These are phyloP conservation scores for Entonaema liquescens DNA, from an alignment of 495 filamentous ascomycete species.

Conservation along the genomic window DNA sequence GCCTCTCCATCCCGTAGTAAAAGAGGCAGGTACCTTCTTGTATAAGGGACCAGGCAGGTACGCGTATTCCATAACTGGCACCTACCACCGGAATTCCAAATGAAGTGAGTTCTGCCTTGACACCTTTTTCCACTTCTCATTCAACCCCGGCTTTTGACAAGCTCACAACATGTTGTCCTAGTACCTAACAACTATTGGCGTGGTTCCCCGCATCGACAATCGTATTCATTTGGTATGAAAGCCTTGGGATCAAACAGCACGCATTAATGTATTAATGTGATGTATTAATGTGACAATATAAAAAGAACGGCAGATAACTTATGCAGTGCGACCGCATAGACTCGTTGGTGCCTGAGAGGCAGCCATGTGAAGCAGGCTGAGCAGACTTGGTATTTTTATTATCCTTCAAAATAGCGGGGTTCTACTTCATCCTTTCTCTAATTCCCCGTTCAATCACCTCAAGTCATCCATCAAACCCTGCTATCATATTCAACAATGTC, in stretches of 20 bases:
- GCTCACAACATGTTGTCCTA: neutral
- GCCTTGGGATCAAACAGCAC: neutral
- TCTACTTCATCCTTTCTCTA: neutral
- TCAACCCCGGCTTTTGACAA: neutral
- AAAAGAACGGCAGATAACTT: neutral
- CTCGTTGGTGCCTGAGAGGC: neutral
- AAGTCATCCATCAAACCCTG: neutral
- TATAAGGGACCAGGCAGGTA: no score
- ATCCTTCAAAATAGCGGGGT: neutral
- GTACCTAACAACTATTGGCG: neutral
- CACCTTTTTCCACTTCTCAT: neutral
- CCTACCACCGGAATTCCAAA: no score
- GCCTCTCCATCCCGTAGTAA: neutral
- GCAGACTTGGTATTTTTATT: neutral
- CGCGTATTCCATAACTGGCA: no score
- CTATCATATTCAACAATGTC: conserved; percentile 1
- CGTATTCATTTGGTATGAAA: neutral
- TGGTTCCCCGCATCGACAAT: neutral
- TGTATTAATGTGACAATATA: neutral
- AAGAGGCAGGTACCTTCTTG: no score
- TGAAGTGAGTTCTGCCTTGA: neutral
- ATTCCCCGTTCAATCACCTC: neutral
- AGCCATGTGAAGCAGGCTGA: neutral
- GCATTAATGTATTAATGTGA: neutral
- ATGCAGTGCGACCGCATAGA: neutral